Evolutionary conservation across 2,329 filamentous ascomycete species (phyloP).

Genomic region (Pseudogymnoascus sp.): DNA sequence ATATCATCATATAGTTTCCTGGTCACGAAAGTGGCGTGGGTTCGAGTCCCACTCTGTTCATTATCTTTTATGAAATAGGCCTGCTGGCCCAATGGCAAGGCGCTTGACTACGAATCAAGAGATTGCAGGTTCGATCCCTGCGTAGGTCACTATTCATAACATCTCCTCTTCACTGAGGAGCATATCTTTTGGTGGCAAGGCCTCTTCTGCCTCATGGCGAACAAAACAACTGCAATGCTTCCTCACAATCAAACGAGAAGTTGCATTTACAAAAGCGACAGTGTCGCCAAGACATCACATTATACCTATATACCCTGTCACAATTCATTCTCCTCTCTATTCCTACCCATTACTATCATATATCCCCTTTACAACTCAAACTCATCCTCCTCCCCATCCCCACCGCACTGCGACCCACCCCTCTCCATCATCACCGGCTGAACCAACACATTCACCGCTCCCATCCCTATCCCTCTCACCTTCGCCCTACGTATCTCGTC

Average conservation of each 20-base stretch:
- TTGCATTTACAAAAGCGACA: neutral
- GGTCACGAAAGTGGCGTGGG: constrained; percentile 32
- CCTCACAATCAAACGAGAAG: neutral
- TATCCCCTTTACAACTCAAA: neutral
- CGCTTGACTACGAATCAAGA: constrained; percentile 46
- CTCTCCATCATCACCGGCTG: neutral
- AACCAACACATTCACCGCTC: neutral
- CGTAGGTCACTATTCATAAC: constrained; percentile 13
- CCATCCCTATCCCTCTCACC: neutral
- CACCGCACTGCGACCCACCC: neutral
- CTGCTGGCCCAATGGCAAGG: constrained; percentile 47
- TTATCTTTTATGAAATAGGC: constrained; percentile 11
- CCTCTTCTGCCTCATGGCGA: no score
- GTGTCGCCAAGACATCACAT: neutral
- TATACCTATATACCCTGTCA: neutral
- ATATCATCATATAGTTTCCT: constrained; percentile 22
- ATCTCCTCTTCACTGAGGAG: neutral
- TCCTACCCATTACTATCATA: neutral
- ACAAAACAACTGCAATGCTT: no score
- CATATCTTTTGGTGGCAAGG: neutral
- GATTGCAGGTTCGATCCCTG: constrained; percentile 31
- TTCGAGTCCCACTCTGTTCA: constrained; percentile 32
- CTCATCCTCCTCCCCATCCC: neutral
- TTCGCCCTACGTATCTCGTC: neutral
- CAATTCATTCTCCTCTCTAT: neutral